These are phyloP conservation scores for Hypoxylon sp. DNA, from an alignment of 2,329 filamentous ascomycete genomes.

Conservation along the genomic window DNA sequence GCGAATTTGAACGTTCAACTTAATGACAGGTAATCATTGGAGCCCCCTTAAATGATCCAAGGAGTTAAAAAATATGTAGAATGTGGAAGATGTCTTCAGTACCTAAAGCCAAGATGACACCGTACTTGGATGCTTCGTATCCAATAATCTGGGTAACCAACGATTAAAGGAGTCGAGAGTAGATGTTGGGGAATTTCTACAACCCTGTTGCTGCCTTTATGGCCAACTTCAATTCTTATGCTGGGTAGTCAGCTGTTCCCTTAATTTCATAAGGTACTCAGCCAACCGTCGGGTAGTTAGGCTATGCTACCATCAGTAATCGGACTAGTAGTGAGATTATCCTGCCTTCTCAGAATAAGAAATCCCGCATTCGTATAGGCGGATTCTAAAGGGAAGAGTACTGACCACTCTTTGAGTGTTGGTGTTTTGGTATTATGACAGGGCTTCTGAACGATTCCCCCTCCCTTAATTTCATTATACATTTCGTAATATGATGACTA, in stretches of 20 bases:
- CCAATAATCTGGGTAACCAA: no score
- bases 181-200: no score
- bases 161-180: no score
- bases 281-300: neutral
- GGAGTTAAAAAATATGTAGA: no score
- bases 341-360: neutral
- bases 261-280: neutral
- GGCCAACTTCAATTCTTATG: neutral
- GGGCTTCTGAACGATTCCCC: neutral
- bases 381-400: neutral
- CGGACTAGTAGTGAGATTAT: neutral
- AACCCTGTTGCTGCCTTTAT: neutral
- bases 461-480: neutral
- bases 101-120: no score
- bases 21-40: no score
- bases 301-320: neutral
- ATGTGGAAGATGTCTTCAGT: no score
- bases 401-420: neutral
- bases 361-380: neutral
- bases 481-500: conserved; percentile 7
- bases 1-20: no score
- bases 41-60: no score
- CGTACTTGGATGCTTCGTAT: no score
- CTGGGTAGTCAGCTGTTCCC: neutral
- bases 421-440: neutral